Evolutionary conservation across 1,284 basidiomycete genomes (phyloP).

Genomic region (Malassezia restricta): DNA sequence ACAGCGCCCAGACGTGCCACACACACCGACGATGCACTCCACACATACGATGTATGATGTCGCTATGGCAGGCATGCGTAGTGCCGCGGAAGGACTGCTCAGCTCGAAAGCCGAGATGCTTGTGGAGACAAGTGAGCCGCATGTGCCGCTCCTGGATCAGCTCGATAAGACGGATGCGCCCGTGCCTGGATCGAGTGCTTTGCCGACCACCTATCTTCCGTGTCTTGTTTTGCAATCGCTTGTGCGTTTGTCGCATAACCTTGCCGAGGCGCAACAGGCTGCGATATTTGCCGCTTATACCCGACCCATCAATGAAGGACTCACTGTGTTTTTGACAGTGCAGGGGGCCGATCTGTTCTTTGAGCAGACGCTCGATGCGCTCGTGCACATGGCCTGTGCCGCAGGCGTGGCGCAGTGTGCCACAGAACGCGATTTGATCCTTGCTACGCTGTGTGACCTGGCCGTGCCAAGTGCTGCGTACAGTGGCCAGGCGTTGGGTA

Average conservation of each 20-base stretch:
- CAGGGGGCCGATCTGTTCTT: slow-evolving; percentile 78
- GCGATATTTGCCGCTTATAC: slow-evolving; percentile 74
- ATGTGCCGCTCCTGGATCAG: slow-evolving; percentile 39
- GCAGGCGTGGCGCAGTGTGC: slow-evolving; percentile 72
- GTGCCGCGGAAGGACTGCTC: slow-evolving; percentile 14
- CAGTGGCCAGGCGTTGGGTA: slow-evolving; percentile 54
- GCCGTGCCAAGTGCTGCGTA: slow-evolving; percentile 10
- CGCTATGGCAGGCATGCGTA: slow-evolving; percentile 21
- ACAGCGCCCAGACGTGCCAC: slow-evolving; percentile 15
- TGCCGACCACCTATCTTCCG: slow-evolving; percentile 62
- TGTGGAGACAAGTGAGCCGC: slow-evolving; percentile 23
- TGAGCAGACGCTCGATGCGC: slow-evolving; percentile 64
- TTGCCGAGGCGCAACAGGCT: slow-evolving; percentile 49
- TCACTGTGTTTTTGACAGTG: slow-evolving; percentile 77
- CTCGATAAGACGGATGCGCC: slow-evolving; percentile 69
- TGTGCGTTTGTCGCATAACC: slow-evolving; percentile 73
- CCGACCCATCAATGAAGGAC: slow-evolving; percentile 74
- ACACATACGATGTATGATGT: slow-evolving; percentile 34
- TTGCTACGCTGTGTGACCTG: slow-evolving; percentile 52
- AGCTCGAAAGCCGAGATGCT: slow-evolving; percentile 19
- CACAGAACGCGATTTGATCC: slow-evolving; percentile 83
- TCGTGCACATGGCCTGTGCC: slow-evolving; percentile 73
- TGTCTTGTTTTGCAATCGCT: slow-evolving; percentile 80
- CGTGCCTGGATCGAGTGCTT: slow-evolving; percentile 60
- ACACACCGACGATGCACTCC: slow-evolving; percentile 7